Evolutionary conservation across 805 yeast species (phyloP), one percentile per base, ranked within the genome.

Genomic region (Yarrowia sp.): DNA sequence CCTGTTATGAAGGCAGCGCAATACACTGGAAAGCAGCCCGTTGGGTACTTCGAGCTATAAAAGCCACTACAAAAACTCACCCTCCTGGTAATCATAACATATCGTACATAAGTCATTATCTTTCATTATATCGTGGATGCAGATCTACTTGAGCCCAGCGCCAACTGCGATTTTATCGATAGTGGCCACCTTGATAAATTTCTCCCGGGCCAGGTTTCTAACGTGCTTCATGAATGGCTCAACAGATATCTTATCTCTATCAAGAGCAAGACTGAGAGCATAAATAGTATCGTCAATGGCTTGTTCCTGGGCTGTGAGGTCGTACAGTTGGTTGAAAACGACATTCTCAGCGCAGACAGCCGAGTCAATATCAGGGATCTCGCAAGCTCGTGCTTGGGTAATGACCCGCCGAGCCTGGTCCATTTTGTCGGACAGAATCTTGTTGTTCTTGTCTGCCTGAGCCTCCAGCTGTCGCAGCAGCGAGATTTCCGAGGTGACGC

Each of bases 221-320:
- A 81, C 74, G 27, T 80, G 77, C 63, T 76, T 77, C 63, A 81
- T 66, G 66, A 80, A 81, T 18, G 70, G 71, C 2, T 76, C 78
- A 21, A 82, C 67, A 4, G 73, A 62, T n/a, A 84, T 68, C 46
- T 74, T 69, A 4, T 83, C 85, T 2, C 73, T 67, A 62, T 81
- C 84, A 63, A 80, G 82, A 4, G 83, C 79, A 19, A 84, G 82
- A 5, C 82, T 81, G 9, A 91, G 75, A 10, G 84, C 78, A 62
- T 81, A 78, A 6, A 84, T 75, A 0, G 92, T 77, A 69, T 92
- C 97, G 29, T 81, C 81, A n/a, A 85, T 79, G 0, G 96, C 88
- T 64, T 80, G 78, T 59, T 87, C 88, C 38, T 83, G 85, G 18
- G 91, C 80, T 0, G 83, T 82, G 0, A 86, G 74, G 19, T 81